A percentile compares a stretch with the other conserved stretches of the same genome.
Conservation (phyloP, 345 rosid genomes). For the Arabidopsis thaliana region DNA sequence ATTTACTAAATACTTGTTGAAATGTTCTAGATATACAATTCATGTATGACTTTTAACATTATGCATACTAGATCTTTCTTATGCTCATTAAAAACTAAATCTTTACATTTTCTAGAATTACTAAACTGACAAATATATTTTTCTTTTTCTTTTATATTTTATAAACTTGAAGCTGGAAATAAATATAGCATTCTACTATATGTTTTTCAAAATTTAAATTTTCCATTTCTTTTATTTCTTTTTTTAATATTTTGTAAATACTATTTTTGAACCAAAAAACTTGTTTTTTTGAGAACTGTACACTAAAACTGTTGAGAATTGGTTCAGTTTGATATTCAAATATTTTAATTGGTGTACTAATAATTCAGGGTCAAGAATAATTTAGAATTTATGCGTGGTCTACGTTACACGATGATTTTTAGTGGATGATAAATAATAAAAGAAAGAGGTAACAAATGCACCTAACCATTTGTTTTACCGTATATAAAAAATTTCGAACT, state of each 20-base stretch:
- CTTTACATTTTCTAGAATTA: not conserved
- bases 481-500: too few relatives aligned
- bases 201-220: too few relatives aligned
- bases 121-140: not conserved
- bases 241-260: not conserved
- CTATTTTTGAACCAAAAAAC: not conserved
- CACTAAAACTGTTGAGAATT: not conserved
- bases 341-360: not conserved
- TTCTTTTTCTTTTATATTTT: not conserved
- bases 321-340: not conserved
- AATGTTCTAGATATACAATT: not conserved
- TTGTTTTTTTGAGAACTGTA: not conserved
- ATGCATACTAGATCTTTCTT: not conserved
- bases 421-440: not conserved
- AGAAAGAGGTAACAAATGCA: conserved; percentile 3
- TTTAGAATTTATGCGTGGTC: not conserved
- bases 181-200: not conserved
- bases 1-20: not conserved
- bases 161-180: not conserved
- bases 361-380: not conserved
- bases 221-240: not conserved
- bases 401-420: not conserved
- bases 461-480: too few relatives aligned
- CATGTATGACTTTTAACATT: not conserved
- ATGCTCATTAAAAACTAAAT: not conserved